Evolutionary conservation across 2,329 filamentous ascomycete species (phyloP), one percentile per base, ranked within the genome.

Genomic region (Graphilbum ipis-grandicollis): DNA sequence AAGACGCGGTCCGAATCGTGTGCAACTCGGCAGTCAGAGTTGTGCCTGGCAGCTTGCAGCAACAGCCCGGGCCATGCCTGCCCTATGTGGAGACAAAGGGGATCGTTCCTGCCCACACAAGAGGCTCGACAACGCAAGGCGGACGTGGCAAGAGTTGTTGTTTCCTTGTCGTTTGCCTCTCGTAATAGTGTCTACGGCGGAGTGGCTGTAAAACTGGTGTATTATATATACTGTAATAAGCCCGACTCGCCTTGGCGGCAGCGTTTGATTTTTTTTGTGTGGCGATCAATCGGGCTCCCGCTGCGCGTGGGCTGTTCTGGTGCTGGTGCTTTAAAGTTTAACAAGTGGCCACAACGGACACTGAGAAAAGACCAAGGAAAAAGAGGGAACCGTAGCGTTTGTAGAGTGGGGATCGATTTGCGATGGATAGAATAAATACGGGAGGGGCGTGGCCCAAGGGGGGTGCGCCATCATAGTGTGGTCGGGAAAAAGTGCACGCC

Each of bases 21-120:
- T 28, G 29, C 36, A 35, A 30, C 33, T 41, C 36, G 39, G 39
- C 30, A 41, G 39, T 38, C 25, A 36, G 18, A 28, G 17, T 17
- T 19, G 35, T 37, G 31, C 30, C 35, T 37, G 35, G 30, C 23
- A 29, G 35, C 32, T 3, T 19, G 19, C 32, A 23, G 19, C 19
- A n/a, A n/a, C 32, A 7, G 19, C 32, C 19, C 19, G 14, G 30
- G 30, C 35, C 35, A 28, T 37, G 30, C 30, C 35, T 21, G 21
- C 29, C 17, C 23, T 29, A 12, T 31, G 31, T 19, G 14, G 28
- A 22, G 28, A 23, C 13, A 18, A 25, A n/a, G n/a, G 15, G n/a
- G 19, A 18, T 4, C 17, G 19, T 26, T n/a, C 26, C 35, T 31
- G 32, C 13, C 13, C 10, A 17, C n/a, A 15, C 8, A n/a, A n/a